Base-by-base conservation (phyloP, 768 basidiomycete species). In the Boletus sp. region DNA sequence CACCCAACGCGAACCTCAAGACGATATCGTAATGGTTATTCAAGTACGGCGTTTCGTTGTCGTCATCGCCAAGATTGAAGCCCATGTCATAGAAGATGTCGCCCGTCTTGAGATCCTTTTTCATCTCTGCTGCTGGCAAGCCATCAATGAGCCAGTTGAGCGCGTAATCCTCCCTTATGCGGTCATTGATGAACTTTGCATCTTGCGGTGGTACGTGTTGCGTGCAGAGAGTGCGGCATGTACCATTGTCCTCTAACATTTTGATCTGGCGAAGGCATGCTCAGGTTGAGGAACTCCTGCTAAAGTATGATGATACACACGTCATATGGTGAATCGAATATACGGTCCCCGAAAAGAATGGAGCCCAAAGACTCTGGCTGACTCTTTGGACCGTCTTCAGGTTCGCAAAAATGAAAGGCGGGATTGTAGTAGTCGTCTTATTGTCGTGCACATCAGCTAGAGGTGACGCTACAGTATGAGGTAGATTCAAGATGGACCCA, bases 141-240 rank as follows among this genome's bases (percentile, higher is more conserved):
- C 95, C 95, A 65, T 98, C 96, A 40, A 98, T 77, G 33, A 98
- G 86, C 89, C 94, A 96, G 66, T 97, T 97, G 53, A 97, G 76
- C 2, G 92, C 90, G 66, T 98, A 97, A 67, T 93, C 90, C 70
- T 98, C 94, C 44, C 82, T 80, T 69, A 97, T 94, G 50, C 94
- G 87, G 54, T 91, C 85, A 62, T 96, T 95, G 67, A 98, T 88
- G 71, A 97, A 97, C 64, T 83, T 87, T 11, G 90, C 88, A 58
- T 95, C 88, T 58, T 89, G 83, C 15, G 74, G 77, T 0, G 85
- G 79, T 17, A 97, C 79, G 28, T 77, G 73, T 60, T 32, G 76
- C 68, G 42, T 75, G 72, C 96, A 98, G 8, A 98, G 81, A 2
- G 78, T 80, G 62, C 83, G 80, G 71, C 96, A 98, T 2, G 89